phyloP scores from a whole-genome alignment of 495 filamentous ascomycete species.

The Jackrogersella multiformis region DNA sequence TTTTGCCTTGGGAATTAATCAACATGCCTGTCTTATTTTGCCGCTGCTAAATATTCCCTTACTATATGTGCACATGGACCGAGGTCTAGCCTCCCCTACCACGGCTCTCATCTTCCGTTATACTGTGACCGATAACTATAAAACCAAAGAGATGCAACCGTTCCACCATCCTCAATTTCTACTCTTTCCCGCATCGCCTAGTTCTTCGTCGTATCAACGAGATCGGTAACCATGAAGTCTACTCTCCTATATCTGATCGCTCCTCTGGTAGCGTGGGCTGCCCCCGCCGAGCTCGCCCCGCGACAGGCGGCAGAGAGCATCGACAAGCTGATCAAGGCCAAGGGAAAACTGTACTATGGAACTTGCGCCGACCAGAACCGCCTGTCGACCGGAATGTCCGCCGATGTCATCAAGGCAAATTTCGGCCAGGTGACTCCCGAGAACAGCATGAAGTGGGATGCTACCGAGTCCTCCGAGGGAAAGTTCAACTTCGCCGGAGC shows the following conservation, averaged over 20 bases:
- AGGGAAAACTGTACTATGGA: conserved; percentile 71
- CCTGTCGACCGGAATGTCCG: conserved; percentile 60
- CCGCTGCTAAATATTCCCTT: conserved; percentile 27
- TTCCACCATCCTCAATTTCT: conserved; percentile 9
- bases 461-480: conserved; percentile 57
- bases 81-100: conserved; percentile 26
- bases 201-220: conserved; percentile 15
- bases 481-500: conserved; percentile 61
- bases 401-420: conserved; percentile 65
- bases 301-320: conserved; percentile 59
- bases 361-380: conserved; percentile 63
- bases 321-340: conserved; percentile 64
- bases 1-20: conserved; percentile 37
- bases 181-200: conserved; percentile 4
- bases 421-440: conserved; percentile 73
- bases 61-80: conserved; percentile 27
- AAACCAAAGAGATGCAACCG: conserved; percentile 10
- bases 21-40: conserved; percentile 32
- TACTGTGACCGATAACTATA: conserved; percentile 28
- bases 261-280: conserved; percentile 47
- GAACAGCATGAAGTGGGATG: conserved; percentile 74
- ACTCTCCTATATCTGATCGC: conserved; percentile 49
- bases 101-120: conserved; percentile 33
- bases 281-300: conserved; percentile 45
- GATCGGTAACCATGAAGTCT: conserved; percentile 52